Evolutionary conservation across 2,329 filamentous ascomycete species (phyloP), one percentile per base, ranked within the genome.

Genomic region (Amauroascus verrucosus): DNA sequence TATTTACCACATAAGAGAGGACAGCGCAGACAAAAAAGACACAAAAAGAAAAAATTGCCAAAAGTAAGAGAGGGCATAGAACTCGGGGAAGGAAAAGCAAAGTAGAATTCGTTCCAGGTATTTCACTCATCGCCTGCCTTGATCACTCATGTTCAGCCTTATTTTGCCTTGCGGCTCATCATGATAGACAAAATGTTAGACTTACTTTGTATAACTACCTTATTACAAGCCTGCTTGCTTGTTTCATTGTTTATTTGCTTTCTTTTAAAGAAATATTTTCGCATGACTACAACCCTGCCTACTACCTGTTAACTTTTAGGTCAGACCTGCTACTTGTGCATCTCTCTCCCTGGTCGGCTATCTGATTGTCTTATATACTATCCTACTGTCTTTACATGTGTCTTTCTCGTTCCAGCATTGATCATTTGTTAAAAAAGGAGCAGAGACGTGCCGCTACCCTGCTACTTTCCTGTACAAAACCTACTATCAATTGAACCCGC

Each of bases 21-120:
- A n/a, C n/a, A n/a, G n/a, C 32, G 13, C 3, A 13, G 32, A 35
- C 11, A 37, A 44, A 57, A 51, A 60, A 58, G 30, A 53, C 53
- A 53, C 14, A 38, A 38, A 38, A 18, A 18, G 18, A 5, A 18
- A 38, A 9, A n/a, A 38, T 13, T 14, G 32, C 32, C 3, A 35
- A 35, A 14, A 35, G 11, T 3, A 14, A 35, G 9, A 30, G 26
- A 43, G 26, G 13, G 20, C 24, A 43, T 43, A 24, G 32, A 49
- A n/a, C 18, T 38, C 9, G 32, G 30, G 20, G n/a, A 41, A 38
- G 16, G 6, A 49, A 49, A 40, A 43, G 38, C 38, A 43, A 43
- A 13, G 2, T 13, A 43, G 13, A 38, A 18, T 18, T 38, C 14
- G 16, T 38, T n/a, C n/a, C 11, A 14, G 13, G 8, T 7, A 43